These are phyloP conservation scores for Zygoascus ofunaensis DNA, from an alignment of 805 yeast genomes.

Conservation along the genomic window DNA sequence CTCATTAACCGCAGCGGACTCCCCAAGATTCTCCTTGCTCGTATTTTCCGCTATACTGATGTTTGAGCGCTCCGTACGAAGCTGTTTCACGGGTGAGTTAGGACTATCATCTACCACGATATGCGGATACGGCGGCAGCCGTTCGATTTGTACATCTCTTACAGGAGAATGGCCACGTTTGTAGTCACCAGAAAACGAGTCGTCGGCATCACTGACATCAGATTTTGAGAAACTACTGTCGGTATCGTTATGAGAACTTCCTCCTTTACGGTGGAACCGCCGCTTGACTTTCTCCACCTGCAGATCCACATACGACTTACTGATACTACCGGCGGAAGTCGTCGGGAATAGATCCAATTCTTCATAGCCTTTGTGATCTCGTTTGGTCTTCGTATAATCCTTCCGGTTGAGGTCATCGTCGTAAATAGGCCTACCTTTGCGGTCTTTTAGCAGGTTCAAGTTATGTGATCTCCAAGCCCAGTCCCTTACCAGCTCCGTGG, in stretches of 20 bases:
- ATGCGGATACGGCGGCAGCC: neutral
- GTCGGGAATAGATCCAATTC: conserved; percentile 9
- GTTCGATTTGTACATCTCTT: conserved; percentile 1
- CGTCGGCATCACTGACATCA: conserved; percentile 12
- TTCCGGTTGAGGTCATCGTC: neutral
- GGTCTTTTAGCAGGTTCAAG: conserved; percentile 12
- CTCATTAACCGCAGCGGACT: neutral
- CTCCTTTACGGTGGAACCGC: neutral
- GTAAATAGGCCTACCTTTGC: conserved; percentile 14
- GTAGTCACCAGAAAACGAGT: neutral
- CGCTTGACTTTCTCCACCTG: neutral
- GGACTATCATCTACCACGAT: neutral
- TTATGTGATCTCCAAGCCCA: conserved; percentile 17
- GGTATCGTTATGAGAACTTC: conserved; percentile 6
- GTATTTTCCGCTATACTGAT: no score
- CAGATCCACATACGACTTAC: conserved; percentile 1
- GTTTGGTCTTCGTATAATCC: neutral
- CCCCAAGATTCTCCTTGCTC: neutral
- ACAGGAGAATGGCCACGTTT: neutral
- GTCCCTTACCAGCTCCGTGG: conserved; percentile 21
- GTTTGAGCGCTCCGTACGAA: no score
- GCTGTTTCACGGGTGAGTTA: no score
- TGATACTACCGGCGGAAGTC: conserved; percentile 16
- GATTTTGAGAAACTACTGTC: conserved; percentile 14
- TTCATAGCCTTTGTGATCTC: conserved; percentile 2